Conservation (phyloP, 192 early-diverging fungal genomes). For the Backusella tuberculispora region DNA sequence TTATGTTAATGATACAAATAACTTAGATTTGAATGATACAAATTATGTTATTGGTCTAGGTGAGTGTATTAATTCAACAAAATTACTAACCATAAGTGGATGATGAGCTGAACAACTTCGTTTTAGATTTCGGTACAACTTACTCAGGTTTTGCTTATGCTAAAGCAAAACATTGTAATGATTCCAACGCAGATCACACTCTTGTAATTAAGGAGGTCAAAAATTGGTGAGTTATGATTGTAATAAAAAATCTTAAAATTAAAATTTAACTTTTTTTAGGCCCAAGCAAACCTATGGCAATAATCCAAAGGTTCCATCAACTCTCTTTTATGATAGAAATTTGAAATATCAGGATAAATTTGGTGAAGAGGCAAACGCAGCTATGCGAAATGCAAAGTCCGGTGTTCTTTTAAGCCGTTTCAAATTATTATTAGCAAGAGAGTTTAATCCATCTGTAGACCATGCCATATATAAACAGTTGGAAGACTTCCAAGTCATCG, state of each 20-base stretch:
- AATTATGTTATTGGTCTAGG: background rate
- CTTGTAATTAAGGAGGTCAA: constrained; percentile 32
- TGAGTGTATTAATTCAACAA: too few species aligned
- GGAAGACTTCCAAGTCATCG: constrained; percentile 25
- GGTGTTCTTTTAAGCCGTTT: constrained; percentile 39
- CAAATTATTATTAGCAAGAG: background rate
- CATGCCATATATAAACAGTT: background rate
- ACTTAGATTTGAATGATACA: background rate
- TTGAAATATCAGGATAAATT: constrained; percentile 45
- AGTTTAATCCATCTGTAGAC: background rate
- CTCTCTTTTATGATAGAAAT: constrained; percentile 51
- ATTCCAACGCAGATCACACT: constrained; percentile 42
- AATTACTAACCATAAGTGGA: background rate
- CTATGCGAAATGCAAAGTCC: background rate
- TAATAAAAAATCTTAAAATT: background rate
- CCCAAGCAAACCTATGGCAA: constrained; percentile 48
- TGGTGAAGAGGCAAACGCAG: constrained; percentile 30
- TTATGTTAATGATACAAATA: too few species aligned
- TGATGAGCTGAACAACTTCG: background rate
- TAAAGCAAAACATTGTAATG: constrained; percentile 43
- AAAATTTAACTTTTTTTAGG: constrained; percentile 24
- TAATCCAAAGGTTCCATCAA: constrained; percentile 50
- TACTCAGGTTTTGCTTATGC: constrained; percentile 56
- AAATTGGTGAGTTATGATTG: background rate
- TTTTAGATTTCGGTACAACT: constrained; percentile 43